Base-by-base conservation (phyloP, 768 basidiomycete genomes). In the Lyophyllum semitale region DNA sequence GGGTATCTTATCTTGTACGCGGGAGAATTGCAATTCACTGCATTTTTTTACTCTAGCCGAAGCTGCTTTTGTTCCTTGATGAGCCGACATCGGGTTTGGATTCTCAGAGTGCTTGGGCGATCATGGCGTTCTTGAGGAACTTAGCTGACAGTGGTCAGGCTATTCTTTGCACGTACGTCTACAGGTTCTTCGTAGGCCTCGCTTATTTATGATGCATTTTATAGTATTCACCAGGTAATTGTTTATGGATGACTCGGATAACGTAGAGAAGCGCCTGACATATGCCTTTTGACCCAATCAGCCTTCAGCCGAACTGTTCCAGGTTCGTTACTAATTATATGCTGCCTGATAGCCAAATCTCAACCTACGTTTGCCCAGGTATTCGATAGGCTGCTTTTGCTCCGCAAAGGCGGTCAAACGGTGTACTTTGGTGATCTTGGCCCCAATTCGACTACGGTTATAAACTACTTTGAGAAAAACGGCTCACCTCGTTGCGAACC, bases 71-170 rank as follows among this genome's bases (percentile, higher is more conserved):
- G 17, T 95, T 95, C 77, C 71, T 93, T 32, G 93, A 95, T 64
- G 93, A 95, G 67, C 94, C 94, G 0, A 95, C 93, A 3, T 87
- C 90, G 23, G 92, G 93, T 30, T 76, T 95, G 15, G 91, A 93
- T 67, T 92, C 91, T 2, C 91, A 93, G 68, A 89, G 86, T 51
- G 91, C 92, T 2, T 91, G 91, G 90, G 86, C 86, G 4, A 91
- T 93, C 58, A 73, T 92, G 50, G 71, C 77, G 2, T 91, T 95
- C 74, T 73, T 95, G 41, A 78, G 87, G 9, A 80, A 84, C 43
- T 82, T 95, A 27, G 91, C 92, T 8, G 81, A 89, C 55, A 83
- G 81, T 57, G 93, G 93, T 1, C 93, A 93, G 66, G 88, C 91
- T 29, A 93, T 95, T 60, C 74, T 95, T n/a, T 95, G 93, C 85